These are phyloP conservation scores for Globisporangium sylvaticum DNA, from an alignment of 352 stramenopile genomes.

Conservation along the genomic window DNA sequence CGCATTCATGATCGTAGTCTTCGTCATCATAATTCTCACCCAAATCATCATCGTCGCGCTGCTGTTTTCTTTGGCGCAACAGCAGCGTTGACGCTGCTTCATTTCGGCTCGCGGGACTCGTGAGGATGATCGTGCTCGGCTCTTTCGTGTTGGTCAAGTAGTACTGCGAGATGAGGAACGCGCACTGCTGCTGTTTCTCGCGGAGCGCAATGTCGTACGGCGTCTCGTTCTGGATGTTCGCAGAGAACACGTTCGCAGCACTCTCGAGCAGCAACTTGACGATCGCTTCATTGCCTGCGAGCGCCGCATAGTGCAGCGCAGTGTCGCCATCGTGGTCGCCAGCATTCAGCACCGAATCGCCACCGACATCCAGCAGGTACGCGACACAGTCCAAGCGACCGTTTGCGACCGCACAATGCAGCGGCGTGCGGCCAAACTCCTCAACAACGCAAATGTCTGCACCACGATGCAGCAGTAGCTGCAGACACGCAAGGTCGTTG, in stretches of 20 bases:
- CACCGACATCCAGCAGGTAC: conserved; percentile 81
- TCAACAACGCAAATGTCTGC: conserved; percentile 83
- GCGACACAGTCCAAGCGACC: conserved; percentile 65
- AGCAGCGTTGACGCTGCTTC: conserved; percentile 46
- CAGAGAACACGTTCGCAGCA: conserved; percentile 58
- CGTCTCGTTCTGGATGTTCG: conserved; percentile 61
- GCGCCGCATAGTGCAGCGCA: conserved; percentile 65
- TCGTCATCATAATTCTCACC: conserved; percentile 22
- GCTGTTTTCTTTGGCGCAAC: conserved; percentile 16
- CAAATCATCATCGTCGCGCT: conserved; percentile 15
- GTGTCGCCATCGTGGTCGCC: conserved; percentile 75
- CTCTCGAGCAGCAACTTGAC: conserved; percentile 76
- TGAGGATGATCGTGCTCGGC: neutral
- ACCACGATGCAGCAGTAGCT: conserved; percentile 73
- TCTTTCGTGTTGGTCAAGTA: conserved; percentile 37
- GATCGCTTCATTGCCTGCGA: conserved; percentile 53
- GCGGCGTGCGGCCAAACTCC: conserved; percentile 71
- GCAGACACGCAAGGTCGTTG: conserved; percentile 68
- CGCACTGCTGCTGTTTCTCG: conserved; percentile 42
- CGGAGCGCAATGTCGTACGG: conserved; percentile 59
- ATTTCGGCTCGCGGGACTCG: conserved; percentile 32
- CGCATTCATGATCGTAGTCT: conserved; percentile 13
- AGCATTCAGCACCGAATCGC: conserved; percentile 75
- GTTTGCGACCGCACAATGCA: conserved; percentile 68
- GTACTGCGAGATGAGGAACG: conserved; percentile 57